Base-by-base conservation (phyloP, 768 basidiomycete genomes). In the Suillus placidus region DNA sequence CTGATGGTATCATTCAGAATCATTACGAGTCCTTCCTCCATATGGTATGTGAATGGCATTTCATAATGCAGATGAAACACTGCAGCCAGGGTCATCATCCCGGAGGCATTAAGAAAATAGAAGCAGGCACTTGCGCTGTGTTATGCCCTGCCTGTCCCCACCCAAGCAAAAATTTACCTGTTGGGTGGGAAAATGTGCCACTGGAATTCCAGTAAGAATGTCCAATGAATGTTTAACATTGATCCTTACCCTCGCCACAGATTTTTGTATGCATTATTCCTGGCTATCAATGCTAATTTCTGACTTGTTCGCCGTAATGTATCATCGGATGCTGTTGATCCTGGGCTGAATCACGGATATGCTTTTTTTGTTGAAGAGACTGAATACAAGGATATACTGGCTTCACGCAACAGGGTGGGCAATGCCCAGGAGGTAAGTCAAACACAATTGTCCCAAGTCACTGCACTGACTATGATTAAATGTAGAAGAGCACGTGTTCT, bases 211-310 rank as follows among this genome's bases (percentile, higher is more conserved):
- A 23, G 47, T 49, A 14, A 49, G 47, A 49, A 49, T 1, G 47
- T 13, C 47, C 12, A 23, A 49, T 47, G n/a, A 47, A 47, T 47
- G 0, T 45, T 47, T 23, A 47, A 47, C 45, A 10, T 47, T 47
- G 45, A 47, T 47, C 23, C 20, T 47, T 47, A 47, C 45, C 45
- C n/a, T 23, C 4, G 10, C n/a, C 23, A 49, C 55, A 77, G 77
- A 63, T 78, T 75, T 72, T 32, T 76, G 10, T 71, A 72, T 60
- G 52, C 45, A 6, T 34, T 71, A 5, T 74, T 75, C 62, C 58
- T 78, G 6, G 72, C 70, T 1, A 71, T 78, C 1, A 74, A 78
- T 56, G 73, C 76, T 0, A 78, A 78, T 66, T 79, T 79, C 64
- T 64, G 78, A 3, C 66, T 78, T 3, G 73, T 75, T 56, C 64